Conservation (phyloP, 164 flowering plant genomes). For the Platanus orientalis region DNA sequence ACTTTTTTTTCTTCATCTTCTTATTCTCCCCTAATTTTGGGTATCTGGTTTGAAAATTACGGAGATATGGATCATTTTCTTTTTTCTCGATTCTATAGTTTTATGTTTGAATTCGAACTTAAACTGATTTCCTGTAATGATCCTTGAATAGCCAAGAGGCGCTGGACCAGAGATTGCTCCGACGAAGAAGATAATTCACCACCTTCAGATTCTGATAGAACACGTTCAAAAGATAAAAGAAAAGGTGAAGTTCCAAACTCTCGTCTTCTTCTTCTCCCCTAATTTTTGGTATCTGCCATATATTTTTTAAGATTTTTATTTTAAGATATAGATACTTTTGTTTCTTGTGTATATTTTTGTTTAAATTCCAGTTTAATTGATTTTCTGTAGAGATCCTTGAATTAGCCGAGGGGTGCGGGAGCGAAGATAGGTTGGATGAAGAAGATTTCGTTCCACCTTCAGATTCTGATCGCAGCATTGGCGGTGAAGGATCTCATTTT, state of each 20-base stretch:
- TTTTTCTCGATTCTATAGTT: too few relatives aligned
- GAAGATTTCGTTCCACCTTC: constrained; percentile 16
- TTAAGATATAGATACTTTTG: not conserved
- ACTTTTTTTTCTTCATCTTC: too few relatives aligned
- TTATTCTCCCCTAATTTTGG: too few relatives aligned
- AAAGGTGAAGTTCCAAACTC: constrained; percentile 4
- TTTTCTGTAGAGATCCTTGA: not conserved
- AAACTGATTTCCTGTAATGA: too few relatives aligned
- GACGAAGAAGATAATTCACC: constrained; percentile 19
- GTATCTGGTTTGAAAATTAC: too few relatives aligned
- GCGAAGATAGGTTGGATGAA: constrained; percentile 12
- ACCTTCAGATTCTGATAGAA: constrained; percentile 24
- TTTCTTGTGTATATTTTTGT: not conserved
- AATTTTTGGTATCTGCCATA: too few relatives aligned
- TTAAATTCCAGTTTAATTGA: not conserved
- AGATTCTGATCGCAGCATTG: constrained; percentile 21
- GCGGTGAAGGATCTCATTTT: too few relatives aligned
- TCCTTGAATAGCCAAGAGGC: constrained; percentile 7
- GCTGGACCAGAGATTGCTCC: constrained; percentile 3
- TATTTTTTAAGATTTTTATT: too few relatives aligned
- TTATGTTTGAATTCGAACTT: not conserved
- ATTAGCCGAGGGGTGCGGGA: constrained; percentile 5
- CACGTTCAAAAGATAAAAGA: too few relatives aligned
- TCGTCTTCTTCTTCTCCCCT: not conserved
- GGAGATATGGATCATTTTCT: too few relatives aligned